These are phyloP conservation scores for Chaetomidium leptoderma DNA, from an alignment of 495 filamentous ascomycete species.

Conservation along the genomic window DNA sequence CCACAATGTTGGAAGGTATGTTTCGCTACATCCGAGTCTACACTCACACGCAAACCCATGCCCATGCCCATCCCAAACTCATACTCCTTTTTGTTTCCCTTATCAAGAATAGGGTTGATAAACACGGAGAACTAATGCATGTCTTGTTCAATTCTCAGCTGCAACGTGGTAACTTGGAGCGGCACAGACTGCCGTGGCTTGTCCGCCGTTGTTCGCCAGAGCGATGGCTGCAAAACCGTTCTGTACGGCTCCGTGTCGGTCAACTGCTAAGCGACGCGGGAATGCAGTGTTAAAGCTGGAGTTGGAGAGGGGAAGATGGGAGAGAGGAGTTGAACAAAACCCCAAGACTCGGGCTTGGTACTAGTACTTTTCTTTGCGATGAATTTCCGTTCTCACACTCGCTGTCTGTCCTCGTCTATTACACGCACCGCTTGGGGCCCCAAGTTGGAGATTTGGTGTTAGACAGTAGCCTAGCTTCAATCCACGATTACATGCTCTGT, in stretches of 20 bases:
- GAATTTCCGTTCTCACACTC: not conserved
- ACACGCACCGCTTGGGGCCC: not conserved
- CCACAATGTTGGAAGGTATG: not conserved
- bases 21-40: not conserved
- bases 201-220: not conserved
- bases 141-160: not conserved
- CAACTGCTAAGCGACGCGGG: not conserved
- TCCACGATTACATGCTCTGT: not conserved
- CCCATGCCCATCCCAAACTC: too few relatives aligned
- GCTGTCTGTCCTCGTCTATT: not conserved
- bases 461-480: constrained; percentile 1
- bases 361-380: not conserved
- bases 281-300: not conserved
- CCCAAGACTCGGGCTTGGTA: not conserved
- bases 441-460: not conserved
- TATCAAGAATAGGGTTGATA: not conserved
- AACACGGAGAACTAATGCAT: not conserved
- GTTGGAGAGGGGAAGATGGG: not conserved
- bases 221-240: not conserved
- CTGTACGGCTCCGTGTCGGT: constrained; percentile 1
- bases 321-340: not conserved
- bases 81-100: too few relatives aligned
- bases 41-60: not conserved
- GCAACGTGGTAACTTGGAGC: not conserved
- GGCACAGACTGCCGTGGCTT: not conserved